Evolutionary conservation across 2,329 filamentous ascomycete species (phyloP).

Genomic region (Scedosporium aurantiacum): DNA sequence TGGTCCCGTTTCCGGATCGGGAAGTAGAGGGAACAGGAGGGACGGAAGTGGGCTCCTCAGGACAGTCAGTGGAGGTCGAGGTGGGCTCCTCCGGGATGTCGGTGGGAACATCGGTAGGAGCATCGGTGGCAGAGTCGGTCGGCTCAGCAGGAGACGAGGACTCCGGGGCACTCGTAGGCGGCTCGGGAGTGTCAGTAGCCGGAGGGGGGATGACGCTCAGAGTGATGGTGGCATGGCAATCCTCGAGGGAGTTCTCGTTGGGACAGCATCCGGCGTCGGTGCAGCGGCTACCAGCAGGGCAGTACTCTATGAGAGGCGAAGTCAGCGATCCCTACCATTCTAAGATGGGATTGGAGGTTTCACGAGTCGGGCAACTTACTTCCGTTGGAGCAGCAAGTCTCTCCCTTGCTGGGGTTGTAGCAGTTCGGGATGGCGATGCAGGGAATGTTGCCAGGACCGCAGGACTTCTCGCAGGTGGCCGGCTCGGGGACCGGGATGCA

Average conservation of each 20-base stretch:
- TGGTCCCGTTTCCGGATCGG: background rate
- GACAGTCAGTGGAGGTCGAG: background rate
- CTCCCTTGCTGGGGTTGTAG: slow-evolving; percentile 6
- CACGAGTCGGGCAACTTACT: slow-evolving; percentile 1
- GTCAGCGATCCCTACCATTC: background rate
- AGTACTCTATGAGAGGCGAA: background rate
- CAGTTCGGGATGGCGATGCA: slow-evolving; percentile 4
- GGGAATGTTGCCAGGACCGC: slow-evolving; percentile 4
- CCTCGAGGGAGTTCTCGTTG: slow-evolving; percentile 3
- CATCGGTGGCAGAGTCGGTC: no score
- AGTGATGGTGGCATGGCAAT: slow-evolving; percentile 6
- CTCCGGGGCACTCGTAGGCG: background rate
- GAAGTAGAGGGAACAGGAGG: background rate
- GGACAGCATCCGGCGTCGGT: slow-evolving; percentile 8
- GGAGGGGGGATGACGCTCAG: slow-evolving; percentile 1
- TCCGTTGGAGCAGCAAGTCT: slow-evolving; percentile 6
- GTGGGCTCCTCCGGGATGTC: background rate
- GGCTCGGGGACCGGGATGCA: slow-evolving; percentile 1
- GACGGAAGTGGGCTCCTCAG: background rate
- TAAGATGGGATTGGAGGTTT: background rate
- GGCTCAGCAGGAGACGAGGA: no score
- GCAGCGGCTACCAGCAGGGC: slow-evolving; percentile 7
- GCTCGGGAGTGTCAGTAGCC: background rate
- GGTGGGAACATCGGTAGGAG: no score
- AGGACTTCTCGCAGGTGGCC: slow-evolving; percentile 6